phyloP scores from a whole-genome alignment of 2,329 filamentous ascomycete genomes.

The Lasiodiplodia hormozganensis region DNA sequence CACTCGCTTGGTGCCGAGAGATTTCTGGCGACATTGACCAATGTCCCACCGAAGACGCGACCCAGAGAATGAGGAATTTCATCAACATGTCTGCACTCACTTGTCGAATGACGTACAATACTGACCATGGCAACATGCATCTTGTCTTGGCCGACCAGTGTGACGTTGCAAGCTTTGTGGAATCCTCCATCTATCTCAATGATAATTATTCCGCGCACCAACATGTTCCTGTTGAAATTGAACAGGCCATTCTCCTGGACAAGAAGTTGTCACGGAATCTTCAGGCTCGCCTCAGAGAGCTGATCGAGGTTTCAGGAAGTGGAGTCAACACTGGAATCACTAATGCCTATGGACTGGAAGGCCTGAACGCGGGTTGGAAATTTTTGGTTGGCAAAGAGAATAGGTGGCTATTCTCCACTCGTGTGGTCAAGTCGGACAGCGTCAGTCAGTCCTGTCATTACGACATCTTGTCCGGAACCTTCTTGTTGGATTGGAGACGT shows the following conservation, averaged over 20 bases:
- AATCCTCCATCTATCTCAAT: slow-evolving; percentile 48
- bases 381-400: background rate
- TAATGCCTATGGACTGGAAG: background rate
- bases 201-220: slow-evolving; percentile 37
- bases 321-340: slow-evolving; percentile 33
- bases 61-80: background rate
- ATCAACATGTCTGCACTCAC: slow-evolving; percentile 8
- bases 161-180: slow-evolving; percentile 45
- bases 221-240: background rate
- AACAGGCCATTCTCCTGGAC: background rate
- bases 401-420: background rate
- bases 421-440: background rate
- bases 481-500: slow-evolving; percentile 61
- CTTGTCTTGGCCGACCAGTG: slow-evolving; percentile 9
- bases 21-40: background rate
- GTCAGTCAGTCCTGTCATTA: slow-evolving; percentile 44
- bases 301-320: background rate
- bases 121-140: background rate
- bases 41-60: background rate
- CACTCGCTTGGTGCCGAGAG: slow-evolving; percentile 24
- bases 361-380: background rate
- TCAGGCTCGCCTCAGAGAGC: background rate
- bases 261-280: background rate
- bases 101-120: slow-evolving; percentile 20
- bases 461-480: slow-evolving; percentile 59